phyloP scores from a whole-genome alignment of 1,284 basidiomycete species.

The Sutorius eximius region DNA sequence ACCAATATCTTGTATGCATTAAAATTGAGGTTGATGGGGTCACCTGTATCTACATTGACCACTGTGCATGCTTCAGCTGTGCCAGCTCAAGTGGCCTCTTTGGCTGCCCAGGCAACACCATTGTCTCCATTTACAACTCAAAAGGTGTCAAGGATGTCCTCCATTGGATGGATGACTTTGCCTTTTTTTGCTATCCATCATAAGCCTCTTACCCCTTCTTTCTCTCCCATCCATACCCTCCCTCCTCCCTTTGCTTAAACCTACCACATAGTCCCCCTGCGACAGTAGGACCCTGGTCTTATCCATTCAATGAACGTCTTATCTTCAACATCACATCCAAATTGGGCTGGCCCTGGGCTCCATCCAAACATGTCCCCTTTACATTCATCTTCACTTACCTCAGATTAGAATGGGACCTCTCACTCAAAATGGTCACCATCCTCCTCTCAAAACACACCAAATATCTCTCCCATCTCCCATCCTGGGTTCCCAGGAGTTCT shows the following conservation, averaged over 20 bases:
- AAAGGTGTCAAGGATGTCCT: neutral
- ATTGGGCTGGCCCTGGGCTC: slow-evolving; percentile 16
- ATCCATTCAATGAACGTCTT: slow-evolving; percentile 6
- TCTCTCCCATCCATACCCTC: no score
- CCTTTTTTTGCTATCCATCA: neutral
- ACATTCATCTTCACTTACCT: slow-evolving; percentile 12
- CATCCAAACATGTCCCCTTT: neutral
- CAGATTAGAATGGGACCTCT: slow-evolving; percentile 20
- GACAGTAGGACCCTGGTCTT: neutral
- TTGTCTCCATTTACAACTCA: neutral
- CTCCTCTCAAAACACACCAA: neutral
- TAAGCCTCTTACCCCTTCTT: no score
- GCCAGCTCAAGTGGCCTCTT: slow-evolving; percentile 16
- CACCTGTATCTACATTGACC: slow-evolving; percentile 6
- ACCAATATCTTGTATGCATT: slow-evolving; percentile 15
- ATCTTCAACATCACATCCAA: neutral
- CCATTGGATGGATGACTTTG: neutral
- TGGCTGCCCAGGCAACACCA: slow-evolving; percentile 12
- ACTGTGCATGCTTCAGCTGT: slow-evolving; percentile 15
- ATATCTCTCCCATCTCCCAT: neutral
- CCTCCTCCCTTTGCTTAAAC: no score
- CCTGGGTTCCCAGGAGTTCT: neutral
- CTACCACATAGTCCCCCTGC: no score
- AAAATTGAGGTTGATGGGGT: slow-evolving; percentile 13
- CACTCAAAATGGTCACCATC: neutral